phyloP scores from a whole-genome alignment of 1,139 yeast species.

The Blastobotrys malaysiensis region DNA sequence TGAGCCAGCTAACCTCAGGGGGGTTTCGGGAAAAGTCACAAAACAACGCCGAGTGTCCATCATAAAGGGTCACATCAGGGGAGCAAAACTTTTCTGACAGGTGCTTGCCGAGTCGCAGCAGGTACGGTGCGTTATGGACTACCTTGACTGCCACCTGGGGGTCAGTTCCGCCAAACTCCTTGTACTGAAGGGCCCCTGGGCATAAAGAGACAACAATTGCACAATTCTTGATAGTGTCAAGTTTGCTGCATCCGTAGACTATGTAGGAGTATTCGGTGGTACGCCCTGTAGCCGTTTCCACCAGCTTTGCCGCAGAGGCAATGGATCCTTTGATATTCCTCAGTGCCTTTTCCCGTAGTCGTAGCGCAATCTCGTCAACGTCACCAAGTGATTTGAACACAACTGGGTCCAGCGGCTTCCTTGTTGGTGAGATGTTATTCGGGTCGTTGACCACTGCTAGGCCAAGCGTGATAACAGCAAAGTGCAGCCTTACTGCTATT shows the following conservation, averaged over 20 bases:
- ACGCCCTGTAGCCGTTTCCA: background rate
- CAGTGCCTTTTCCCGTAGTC: background rate
- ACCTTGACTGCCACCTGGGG: background rate
- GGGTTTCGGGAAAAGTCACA: background rate
- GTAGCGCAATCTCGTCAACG: background rate
- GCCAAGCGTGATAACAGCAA: background rate
- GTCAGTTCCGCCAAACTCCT: background rate
- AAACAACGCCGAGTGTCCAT: background rate
- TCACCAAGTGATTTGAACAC: background rate
- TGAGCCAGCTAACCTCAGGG: background rate
- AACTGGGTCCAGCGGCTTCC: background rate
- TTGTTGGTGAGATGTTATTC: background rate
- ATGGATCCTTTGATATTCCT: background rate
- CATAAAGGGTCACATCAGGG: background rate
- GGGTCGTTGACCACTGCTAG: background rate
- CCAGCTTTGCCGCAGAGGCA: background rate
- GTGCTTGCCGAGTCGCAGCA: background rate
- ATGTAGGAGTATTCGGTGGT: background rate
- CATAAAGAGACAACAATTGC: background rate
- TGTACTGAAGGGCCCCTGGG: background rate
- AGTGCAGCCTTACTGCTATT: background rate
- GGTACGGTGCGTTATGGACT: background rate
- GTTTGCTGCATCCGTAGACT: background rate
- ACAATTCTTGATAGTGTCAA: background rate
- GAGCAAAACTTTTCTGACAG: background rate